phyloP scores from a whole-genome alignment of 768 basidiomycete genomes.

The Russula griseocarnosa region DNA sequence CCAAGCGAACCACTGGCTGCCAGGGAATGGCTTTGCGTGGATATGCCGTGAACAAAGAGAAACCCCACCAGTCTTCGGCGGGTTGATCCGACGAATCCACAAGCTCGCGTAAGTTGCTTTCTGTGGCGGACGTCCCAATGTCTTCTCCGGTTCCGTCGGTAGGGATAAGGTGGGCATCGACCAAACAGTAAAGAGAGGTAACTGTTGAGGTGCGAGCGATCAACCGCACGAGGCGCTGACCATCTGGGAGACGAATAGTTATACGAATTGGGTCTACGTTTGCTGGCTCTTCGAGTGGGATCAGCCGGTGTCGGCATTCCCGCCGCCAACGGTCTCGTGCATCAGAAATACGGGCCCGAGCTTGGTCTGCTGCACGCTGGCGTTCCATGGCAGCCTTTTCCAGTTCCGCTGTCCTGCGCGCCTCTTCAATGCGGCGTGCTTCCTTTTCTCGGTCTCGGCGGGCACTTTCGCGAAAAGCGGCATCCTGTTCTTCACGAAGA shows the following conservation, averaged over 20 bases:
- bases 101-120: slow-evolving; percentile 39
- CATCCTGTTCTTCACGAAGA: slow-evolving; percentile 77
- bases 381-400: slow-evolving; percentile 31
- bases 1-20: slow-evolving; percentile 27
- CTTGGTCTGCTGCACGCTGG: slow-evolving; percentile 35
- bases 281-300: slow-evolving; percentile 36
- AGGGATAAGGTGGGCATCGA: slow-evolving; percentile 59
- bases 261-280: slow-evolving; percentile 44
- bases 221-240: slow-evolving; percentile 50
- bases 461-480: slow-evolving; percentile 65
- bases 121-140: slow-evolving; percentile 33
- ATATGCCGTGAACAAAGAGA: slow-evolving; percentile 64
- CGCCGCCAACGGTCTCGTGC: slow-evolving; percentile 46
- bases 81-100: slow-evolving; percentile 29
- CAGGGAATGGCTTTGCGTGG: slow-evolving; percentile 64
- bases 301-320: slow-evolving; percentile 52
- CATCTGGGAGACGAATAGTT: slow-evolving; percentile 52
- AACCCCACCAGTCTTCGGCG: slow-evolving; percentile 62
- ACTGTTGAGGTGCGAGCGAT: slow-evolving; percentile 51
- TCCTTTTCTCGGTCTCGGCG: slow-evolving; percentile 52
- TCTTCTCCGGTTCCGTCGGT: slow-evolving; percentile 43
- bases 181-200: slow-evolving; percentile 66
- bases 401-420: slow-evolving; percentile 27
- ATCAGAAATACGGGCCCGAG: slow-evolving; percentile 9
- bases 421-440: slow-evolving; percentile 33